Evolutionary conservation across 2,329 filamentous ascomycete genomes (phyloP).

Genomic region (Calonectria pteridis): DNA sequence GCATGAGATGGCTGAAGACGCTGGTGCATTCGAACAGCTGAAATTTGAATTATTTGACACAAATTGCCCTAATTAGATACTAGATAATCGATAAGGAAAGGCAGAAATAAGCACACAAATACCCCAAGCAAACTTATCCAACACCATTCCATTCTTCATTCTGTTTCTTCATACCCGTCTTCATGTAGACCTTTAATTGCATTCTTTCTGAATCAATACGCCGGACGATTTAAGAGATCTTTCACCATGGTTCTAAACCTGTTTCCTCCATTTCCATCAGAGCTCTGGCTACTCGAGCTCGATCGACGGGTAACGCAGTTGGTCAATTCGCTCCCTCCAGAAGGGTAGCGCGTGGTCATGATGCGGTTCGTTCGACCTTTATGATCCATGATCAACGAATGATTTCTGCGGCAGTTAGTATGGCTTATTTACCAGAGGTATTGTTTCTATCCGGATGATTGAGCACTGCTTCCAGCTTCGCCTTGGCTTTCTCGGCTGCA

Average conservation of each 20-base stretch:
- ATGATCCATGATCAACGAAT: not conserved
- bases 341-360: constrained; percentile 20
- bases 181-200: not conserved
- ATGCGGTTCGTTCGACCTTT: constrained; percentile 11
- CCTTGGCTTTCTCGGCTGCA: constrained; percentile 24
- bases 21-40: not conserved
- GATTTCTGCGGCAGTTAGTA: too few species aligned
- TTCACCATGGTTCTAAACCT: constrained; percentile 17
- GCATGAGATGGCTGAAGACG: not conserved
- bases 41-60: not conserved
- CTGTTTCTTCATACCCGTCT: not conserved
- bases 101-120: not conserved
- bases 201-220: not conserved
- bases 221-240: constrained; percentile 1
- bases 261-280: not conserved
- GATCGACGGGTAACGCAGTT: constrained; percentile 23
- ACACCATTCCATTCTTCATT: not conserved
- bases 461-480: constrained; percentile 25
- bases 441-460: constrained; percentile 22
- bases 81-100: not conserved
- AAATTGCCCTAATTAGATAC: not conserved
- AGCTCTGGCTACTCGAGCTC: constrained; percentile 19
- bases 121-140: not conserved
- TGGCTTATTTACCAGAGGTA: constrained; percentile 6
- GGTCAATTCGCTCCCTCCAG: constrained; percentile 17